A percentile compares a stretch with the other conserved stretches of the same genome.
phyloP scores from a whole-genome alignment of 345 rosid genomes.

The Rubroshorea leprosula region DNA sequence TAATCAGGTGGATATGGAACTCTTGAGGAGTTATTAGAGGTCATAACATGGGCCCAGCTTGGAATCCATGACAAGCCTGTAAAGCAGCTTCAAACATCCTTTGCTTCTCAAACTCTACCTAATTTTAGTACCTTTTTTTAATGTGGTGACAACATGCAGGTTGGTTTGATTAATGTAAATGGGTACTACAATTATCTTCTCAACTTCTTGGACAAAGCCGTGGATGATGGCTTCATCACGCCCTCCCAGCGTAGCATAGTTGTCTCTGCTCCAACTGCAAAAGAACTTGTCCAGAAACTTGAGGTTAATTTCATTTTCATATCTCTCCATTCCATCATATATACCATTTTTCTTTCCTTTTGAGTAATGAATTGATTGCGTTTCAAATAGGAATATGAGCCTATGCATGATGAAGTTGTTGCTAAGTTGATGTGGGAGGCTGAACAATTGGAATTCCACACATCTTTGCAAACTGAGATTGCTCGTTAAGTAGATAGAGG shows the following conservation, averaged over 20 bases:
- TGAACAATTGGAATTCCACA: conserved; percentile 48
- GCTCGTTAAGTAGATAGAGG: conserved; percentile 33
- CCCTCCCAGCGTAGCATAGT: conserved; percentile 55
- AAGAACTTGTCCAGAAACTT: conserved; percentile 49
- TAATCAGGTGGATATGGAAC: conserved; percentile 53
- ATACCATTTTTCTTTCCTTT: background rate
- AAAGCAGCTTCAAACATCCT: conserved; percentile 11
- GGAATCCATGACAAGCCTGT: conserved; percentile 59
- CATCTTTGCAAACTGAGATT: conserved; percentile 49
- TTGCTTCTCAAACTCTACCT: background rate
- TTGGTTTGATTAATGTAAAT: conserved; percentile 51
- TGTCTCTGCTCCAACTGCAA: conserved; percentile 53
- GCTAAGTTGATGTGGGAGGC: conserved; percentile 52
- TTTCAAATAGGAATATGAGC: conserved; percentile 50
- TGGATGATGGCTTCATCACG: conserved; percentile 49
- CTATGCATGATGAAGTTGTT: conserved; percentile 43
- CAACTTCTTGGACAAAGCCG: conserved; percentile 50
- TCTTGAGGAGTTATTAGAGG: conserved; percentile 48
- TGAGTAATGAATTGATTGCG: background rate
- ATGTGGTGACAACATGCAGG: conserved; percentile 22
- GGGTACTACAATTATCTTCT: conserved; percentile 42
- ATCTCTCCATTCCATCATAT: background rate
- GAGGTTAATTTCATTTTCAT: conserved; percentile 31
- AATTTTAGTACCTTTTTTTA: conserved; percentile 2
- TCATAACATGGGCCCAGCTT: conserved; percentile 50